phyloP scores from a whole-genome alignment of 208 protist genomes.

The Jaenimonas drosophilae region DNA sequence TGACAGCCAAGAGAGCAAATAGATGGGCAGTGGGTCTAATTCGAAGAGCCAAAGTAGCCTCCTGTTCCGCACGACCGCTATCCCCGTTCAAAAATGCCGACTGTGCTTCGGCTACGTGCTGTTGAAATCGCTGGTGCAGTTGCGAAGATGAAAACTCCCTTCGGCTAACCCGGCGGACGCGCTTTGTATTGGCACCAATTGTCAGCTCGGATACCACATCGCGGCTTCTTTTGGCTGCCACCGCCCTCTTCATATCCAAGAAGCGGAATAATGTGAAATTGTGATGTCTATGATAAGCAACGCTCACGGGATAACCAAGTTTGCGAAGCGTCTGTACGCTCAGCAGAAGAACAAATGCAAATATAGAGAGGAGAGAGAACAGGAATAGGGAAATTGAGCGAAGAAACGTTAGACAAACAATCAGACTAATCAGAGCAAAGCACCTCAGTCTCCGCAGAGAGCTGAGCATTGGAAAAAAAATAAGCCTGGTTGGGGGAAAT shows the following conservation, averaged over 20 bases:
- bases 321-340: too few species aligned
- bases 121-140: conserved; percentile 47
- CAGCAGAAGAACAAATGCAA: too few species aligned
- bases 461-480: too few species aligned
- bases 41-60: conserved; percentile 58
- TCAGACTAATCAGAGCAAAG: not conserved
- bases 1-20: conserved; percentile 70
- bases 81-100: conserved; percentile 53
- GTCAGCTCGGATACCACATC: too few species aligned
- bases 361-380: conserved; percentile 5
- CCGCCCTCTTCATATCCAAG: too few species aligned
- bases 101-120: conserved; percentile 58
- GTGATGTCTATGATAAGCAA: too few species aligned
- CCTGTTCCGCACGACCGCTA: conserved; percentile 37
- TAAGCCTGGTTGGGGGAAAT: too few species aligned
- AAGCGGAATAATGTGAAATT: conserved; percentile 5
- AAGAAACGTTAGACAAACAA: conserved; percentile 3
- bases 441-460: too few species aligned
- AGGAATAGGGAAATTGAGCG: not conserved
- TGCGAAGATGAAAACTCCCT: conserved; percentile 36
- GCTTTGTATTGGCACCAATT: not conserved
- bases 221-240: too few species aligned
- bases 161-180: conserved; percentile 10
- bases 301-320: too few species aligned
- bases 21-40: conserved; percentile 74